Evolutionary conservation across 371 early-diverging fungal genomes (phyloP).

Genomic region (Chytridium lagenaria): DNA sequence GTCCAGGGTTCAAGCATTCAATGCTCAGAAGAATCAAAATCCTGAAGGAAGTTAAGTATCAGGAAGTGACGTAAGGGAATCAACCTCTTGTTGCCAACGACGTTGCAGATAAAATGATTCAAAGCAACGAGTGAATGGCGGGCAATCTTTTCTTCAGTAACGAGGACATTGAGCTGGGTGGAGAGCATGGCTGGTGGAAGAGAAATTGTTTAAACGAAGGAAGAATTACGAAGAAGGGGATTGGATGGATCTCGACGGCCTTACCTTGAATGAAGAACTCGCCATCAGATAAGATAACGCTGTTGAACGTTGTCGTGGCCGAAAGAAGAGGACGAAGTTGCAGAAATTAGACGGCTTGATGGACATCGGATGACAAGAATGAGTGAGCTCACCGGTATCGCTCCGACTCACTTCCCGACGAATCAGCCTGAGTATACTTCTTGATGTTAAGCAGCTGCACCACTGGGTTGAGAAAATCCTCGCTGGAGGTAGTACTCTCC

Average conservation of each 20-base stretch:
- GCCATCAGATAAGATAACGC: slow-evolving; percentile 77
- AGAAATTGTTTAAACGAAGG: no score
- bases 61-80: neutral
- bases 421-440: neutral
- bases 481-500: neutral
- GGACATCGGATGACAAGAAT: neutral
- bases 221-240: neutral
- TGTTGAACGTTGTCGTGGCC: no score
- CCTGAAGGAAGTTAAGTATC: slow-evolving; percentile 34
- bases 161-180: slow-evolving; percentile 57
- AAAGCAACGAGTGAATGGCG: slow-evolving; percentile 62
- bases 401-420: neutral
- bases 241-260: neutral
- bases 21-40: slow-evolving; percentile 61
- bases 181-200: slow-evolving; percentile 64
- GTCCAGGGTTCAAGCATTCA: slow-evolving; percentile 33
- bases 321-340: no score
- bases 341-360: no score
- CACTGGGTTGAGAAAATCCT: neutral
- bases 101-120: slow-evolving; percentile 59
- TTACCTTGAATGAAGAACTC: slow-evolving; percentile 69
- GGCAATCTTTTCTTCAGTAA: slow-evolving; percentile 55
- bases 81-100: slow-evolving; percentile 60
- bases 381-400: neutral
- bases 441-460: neutral